Evolutionary conservation across 192 early-diverging fungal genomes (phyloP).

Genomic region (Allomyces arbusculus): DNA sequence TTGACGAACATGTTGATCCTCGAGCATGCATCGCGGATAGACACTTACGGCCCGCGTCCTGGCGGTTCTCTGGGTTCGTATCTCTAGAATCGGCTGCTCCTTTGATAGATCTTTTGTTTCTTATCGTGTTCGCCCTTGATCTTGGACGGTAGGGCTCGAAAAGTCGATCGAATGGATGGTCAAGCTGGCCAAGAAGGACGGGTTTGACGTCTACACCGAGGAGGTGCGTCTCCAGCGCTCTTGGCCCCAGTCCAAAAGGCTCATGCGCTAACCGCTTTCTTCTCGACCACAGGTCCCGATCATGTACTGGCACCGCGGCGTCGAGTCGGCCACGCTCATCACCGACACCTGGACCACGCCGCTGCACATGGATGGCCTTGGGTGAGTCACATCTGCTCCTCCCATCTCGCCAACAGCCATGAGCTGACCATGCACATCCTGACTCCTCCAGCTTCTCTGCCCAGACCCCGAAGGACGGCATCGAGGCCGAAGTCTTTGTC

Average conservation of each 20-base stretch:
- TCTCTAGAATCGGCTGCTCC: not conserved
- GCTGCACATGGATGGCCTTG: too few species aligned
- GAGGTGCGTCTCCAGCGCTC: conserved; percentile 11
- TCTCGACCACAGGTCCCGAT: conserved; percentile 4
- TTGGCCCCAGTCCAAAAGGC: too few species aligned
- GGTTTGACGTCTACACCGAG: conserved; percentile 27
- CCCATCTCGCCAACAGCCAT: too few species aligned
- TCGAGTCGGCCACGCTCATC: conserved; percentile 30
- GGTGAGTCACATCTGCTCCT: too few species aligned
- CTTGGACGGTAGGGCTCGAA: too few species aligned
- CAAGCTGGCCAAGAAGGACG: conserved; percentile 15
- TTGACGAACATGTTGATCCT: not conserved
- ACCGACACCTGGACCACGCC: conserved; percentile 22
- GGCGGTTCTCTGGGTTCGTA: not conserved
- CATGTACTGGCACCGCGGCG: conserved; percentile 25
- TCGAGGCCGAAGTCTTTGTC: conserved; percentile 26
- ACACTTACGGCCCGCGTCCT: not conserved
- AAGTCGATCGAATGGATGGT: conserved; percentile 26
- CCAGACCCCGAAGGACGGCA: conserved; percentile 16
- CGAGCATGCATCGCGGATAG: not conserved
- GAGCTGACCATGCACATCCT: too few species aligned
- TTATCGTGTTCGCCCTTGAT: not conserved
- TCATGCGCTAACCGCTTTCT: too few species aligned
- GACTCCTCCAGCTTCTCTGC: conserved; percentile 23
- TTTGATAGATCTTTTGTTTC: not conserved